A percentile compares a stretch with the other conserved stretches of the same genome.
These are phyloP conservation scores for Hansfordia pulvinata DNA, from an alignment of 2,329 filamentous ascomycete species.

Conservation along the genomic window DNA sequence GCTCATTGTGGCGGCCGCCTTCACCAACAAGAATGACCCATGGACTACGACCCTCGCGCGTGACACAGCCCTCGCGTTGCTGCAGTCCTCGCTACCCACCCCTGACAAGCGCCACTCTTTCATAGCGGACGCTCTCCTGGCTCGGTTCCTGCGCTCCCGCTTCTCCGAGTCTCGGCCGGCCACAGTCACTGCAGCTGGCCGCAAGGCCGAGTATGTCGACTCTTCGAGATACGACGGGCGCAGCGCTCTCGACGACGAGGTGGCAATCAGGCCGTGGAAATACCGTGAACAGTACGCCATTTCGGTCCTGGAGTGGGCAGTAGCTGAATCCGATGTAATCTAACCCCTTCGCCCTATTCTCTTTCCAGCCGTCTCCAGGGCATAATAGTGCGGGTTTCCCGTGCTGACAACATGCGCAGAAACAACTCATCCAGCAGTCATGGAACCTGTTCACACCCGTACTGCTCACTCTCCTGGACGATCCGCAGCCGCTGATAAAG, in stretches of 20 bases:
- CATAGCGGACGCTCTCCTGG: conserved; percentile 43
- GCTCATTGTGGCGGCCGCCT: too few relatives aligned
- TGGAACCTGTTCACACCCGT: conserved; percentile 62
- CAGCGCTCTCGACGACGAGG: conserved; percentile 21
- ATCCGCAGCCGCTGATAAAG: conserved; percentile 38
- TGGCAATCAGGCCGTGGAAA: conserved; percentile 46
- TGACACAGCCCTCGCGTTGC: too few relatives aligned
- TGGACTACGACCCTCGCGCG: too few relatives aligned
- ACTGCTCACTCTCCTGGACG: conserved; percentile 55
- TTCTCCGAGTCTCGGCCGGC: conserved; percentile 44
- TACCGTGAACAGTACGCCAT: conserved; percentile 34
- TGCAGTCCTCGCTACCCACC: too few relatives aligned
- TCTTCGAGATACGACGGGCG: conserved; percentile 20
- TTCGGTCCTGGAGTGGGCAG: conserved; percentile 47
- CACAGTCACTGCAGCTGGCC: conserved; percentile 41
- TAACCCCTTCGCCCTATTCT: conserved; percentile 4
- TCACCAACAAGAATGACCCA: too few relatives aligned
- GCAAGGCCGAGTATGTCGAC: conserved; percentile 33
- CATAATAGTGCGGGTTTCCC: not conserved
- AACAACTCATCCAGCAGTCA: conserved; percentile 30
- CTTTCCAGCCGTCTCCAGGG: too few relatives aligned
- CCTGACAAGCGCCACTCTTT: conserved; percentile 21
- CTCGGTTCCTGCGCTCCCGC: conserved; percentile 49
- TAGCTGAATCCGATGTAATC: conserved; percentile 33
- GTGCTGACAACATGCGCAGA: conserved; percentile 18